Percentiles rank a stretch among this genome's conserved stretches.
These are phyloP conservation scores for Pseudogymnoascus sp. DNA, from an alignment of 2,329 filamentous ascomycete species.

Conservation along the genomic window DNA sequence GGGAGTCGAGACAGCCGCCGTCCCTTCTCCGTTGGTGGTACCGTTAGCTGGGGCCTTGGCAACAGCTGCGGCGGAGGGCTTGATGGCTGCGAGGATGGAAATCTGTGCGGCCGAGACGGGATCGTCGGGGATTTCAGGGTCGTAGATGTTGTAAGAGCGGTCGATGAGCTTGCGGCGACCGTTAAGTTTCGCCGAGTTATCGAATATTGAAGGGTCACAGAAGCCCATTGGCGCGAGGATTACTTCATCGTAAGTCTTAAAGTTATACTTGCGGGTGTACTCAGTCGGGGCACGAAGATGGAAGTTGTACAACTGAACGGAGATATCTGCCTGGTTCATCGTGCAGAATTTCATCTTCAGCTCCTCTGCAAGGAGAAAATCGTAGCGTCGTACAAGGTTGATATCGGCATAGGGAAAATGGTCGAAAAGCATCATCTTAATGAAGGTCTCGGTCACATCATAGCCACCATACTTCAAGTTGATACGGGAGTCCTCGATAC, in stretches of 20 bases:
- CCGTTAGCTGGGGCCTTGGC: constrained; percentile 33
- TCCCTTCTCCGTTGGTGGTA: constrained; percentile 24
- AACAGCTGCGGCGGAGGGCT: constrained; percentile 44
- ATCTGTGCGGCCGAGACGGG: constrained; percentile 78
- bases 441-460: constrained; percentile 88
- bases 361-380: constrained; percentile 90
- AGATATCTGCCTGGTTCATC: constrained; percentile 81
- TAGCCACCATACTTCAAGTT: constrained; percentile 90
- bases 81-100: constrained; percentile 50
- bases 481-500: constrained; percentile 86
- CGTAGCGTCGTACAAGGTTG: constrained; percentile 81
- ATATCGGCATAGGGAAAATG: constrained; percentile 94
- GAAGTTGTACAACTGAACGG: constrained; percentile 81
- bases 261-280: constrained; percentile 84
- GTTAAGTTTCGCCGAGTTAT: constrained; percentile 68
- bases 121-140: constrained; percentile 78
- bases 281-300: constrained; percentile 82
- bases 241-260: constrained; percentile 96
- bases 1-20: constrained; percentile 47
- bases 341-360: constrained; percentile 90
- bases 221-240: constrained; percentile 93
- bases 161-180: constrained; percentile 75
- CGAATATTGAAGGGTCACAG: constrained; percentile 81
- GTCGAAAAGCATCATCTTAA: constrained; percentile 97
- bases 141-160: constrained; percentile 88